Evolutionary conservation across 768 basidiomycete genomes (phyloP).

Genomic region (Termitomyces titanicus): DNA sequence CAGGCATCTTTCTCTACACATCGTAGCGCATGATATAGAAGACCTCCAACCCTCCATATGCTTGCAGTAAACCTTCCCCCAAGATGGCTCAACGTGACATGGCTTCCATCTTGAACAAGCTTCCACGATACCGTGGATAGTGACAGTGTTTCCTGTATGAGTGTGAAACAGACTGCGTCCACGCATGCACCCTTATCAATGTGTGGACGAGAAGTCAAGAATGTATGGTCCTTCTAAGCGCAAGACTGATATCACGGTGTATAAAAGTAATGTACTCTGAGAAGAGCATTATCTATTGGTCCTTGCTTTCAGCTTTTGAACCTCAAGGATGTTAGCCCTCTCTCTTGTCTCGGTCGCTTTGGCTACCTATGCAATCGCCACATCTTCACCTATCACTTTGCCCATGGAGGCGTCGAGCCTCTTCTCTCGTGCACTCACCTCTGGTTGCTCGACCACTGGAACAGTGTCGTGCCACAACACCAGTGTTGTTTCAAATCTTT

Average conservation of each 20-base stretch:
- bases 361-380: background rate
- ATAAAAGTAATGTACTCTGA: background rate
- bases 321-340: background rate
- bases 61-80: background rate
- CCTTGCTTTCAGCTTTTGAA: background rate
- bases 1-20: background rate
- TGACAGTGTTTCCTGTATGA: background rate
- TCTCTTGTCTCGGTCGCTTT: background rate
- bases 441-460: constrained; percentile 52
- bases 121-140: background rate
- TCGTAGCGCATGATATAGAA: background rate
- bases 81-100: background rate
- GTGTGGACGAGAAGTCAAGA: background rate
- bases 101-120: background rate
- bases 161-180: background rate
- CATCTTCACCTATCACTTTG: constrained; percentile 4
- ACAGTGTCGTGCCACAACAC: constrained; percentile 53
- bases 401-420: constrained; percentile 6
- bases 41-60: constrained; percentile 2
- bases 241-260: background rate
- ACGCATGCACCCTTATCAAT: constrained; percentile 6
- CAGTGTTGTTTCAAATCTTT: constrained; percentile 39
- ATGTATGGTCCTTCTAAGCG: background rate
- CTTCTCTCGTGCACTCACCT: constrained; percentile 24
- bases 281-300: background rate